A percentile compares a stretch with the other conserved stretches of the same genome.
These are phyloP conservation scores for Aspergillus amoenus DNA, from an alignment of 2,329 filamentous ascomycete genomes.

Conservation along the genomic window DNA sequence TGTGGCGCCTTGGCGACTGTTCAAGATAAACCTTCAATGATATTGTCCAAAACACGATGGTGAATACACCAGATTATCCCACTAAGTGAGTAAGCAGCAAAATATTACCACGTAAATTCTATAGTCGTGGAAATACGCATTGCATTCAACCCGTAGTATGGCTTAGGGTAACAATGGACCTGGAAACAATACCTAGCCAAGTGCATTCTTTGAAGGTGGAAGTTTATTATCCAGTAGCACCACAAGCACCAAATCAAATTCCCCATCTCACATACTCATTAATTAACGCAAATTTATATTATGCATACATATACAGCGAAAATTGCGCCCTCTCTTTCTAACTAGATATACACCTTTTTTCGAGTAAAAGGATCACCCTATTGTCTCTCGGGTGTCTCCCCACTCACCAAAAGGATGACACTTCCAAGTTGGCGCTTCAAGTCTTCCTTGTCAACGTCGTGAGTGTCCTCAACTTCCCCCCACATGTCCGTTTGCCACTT, in stretches of 20 bases:
- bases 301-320: not conserved
- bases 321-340: not conserved
- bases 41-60: not conserved
- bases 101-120: not conserved
- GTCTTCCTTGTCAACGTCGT: slow-evolving; percentile 94
- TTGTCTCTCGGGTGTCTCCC: slow-evolving; percentile 37
- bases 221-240: not conserved
- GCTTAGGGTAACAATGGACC: not conserved
- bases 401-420: slow-evolving; percentile 76
- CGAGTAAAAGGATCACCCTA: not conserved
- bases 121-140: not conserved
- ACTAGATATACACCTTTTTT: not conserved
- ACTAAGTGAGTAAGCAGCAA: not conserved
- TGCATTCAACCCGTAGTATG: not conserved
- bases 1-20: slow-evolving; percentile 13
- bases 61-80: not conserved
- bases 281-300: not conserved
- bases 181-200: not conserved
- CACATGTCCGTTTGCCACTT: slow-evolving; percentile 86
- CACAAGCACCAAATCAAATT: not conserved
- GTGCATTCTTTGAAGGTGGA: too few relatives aligned
- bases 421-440: slow-evolving; percentile 83
- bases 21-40: slow-evolving; percentile 5
- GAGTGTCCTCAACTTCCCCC: slow-evolving; percentile 97
- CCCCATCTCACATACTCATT: not conserved